Conservation (phyloP, 345 rosid species). For the Geranium rotundifolium region DNA sequence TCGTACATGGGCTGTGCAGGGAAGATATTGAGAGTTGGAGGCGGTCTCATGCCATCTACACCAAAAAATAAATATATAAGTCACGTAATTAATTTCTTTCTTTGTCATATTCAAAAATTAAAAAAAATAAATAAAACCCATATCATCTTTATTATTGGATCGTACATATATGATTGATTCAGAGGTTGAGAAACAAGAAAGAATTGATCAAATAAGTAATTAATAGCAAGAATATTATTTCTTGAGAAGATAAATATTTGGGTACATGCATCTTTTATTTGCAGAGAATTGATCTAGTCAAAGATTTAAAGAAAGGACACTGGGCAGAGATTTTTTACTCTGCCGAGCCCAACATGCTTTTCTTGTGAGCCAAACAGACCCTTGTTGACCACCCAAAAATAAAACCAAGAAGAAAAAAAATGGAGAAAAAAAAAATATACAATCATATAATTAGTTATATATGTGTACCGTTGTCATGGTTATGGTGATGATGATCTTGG, state of each 20-base stretch:
- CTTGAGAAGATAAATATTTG: constrained; percentile 5
- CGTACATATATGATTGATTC: not conserved
- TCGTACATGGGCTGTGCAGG: constrained; percentile 97
- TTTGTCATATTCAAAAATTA: no score
- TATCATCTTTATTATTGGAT: no score
- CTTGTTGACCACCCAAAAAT: constrained; percentile 12
- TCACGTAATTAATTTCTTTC: no score
- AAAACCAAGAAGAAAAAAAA: constrained; percentile 9
- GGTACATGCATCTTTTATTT: constrained; percentile 21
- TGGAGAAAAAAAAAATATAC: no score
- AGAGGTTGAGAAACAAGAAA: constrained; percentile 9
- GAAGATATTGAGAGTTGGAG: constrained; percentile 84
- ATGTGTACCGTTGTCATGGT: not conserved
- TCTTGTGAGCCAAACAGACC: constrained; percentile 37
- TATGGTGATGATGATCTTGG: constrained; percentile 29
- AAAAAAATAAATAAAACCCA: no score
- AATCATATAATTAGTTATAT: not conserved
- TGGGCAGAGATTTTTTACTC: constrained; percentile 29
- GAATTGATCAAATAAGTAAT: constrained; percentile 1
- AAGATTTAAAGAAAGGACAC: constrained; percentile 44
- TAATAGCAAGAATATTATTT: constrained; percentile 1
- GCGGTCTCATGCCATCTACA: constrained; percentile 80
- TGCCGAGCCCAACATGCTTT: constrained; percentile 37
- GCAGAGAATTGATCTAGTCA: constrained; percentile 53
- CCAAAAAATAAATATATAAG: no score